A percentile compares a stretch with the other conserved stretches of the same genome.
Evolutionary conservation across 768 basidiomycete genomes (phyloP).

Genomic region (Psilocybe cyanescens): DNA sequence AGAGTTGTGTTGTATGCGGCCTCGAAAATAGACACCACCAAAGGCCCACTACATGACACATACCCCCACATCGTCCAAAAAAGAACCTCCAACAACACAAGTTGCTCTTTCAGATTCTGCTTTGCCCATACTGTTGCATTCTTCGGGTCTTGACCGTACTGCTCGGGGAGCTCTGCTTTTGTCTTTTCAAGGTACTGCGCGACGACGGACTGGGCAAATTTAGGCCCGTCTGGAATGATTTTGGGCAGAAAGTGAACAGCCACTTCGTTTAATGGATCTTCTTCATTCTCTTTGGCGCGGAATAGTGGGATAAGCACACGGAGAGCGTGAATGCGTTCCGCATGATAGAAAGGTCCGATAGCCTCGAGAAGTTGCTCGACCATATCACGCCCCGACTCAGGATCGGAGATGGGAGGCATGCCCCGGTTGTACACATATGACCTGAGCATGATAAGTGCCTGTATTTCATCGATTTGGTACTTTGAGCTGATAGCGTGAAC

Average conservation of each 20-base stretch:
- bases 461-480: slow-evolving; percentile 80
- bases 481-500: slow-evolving; percentile 66
- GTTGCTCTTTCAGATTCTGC: slow-evolving; percentile 77
- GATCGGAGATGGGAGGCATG: slow-evolving; percentile 51
- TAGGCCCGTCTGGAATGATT: slow-evolving; percentile 64
- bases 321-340: slow-evolving; percentile 74
- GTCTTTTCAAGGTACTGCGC: slow-evolving; percentile 63
- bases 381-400: slow-evolving; percentile 41
- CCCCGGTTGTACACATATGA: slow-evolving; percentile 83
- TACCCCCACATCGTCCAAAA: slow-evolving; percentile 90
- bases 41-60: slow-evolving; percentile 62
- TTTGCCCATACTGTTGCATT: slow-evolving; percentile 71
- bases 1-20: slow-evolving; percentile 67
- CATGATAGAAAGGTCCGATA: slow-evolving; percentile 81
- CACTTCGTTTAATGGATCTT: slow-evolving; percentile 55
- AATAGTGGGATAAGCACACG: slow-evolving; percentile 78
- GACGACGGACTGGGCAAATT: slow-evolving; percentile 67
- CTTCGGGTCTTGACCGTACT: slow-evolving; percentile 53
- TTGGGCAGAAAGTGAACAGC: slow-evolving; percentile 58
- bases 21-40: slow-evolving; percentile 67
- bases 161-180: slow-evolving; percentile 48
- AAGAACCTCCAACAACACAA: slow-evolving; percentile 81
- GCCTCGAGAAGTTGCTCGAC: slow-evolving; percentile 65
- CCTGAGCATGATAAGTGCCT: slow-evolving; percentile 74
- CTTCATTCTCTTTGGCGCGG: slow-evolving; percentile 63